Percentiles rank a stretch among this genome's conserved stretches.
Evolutionary conservation across 1,284 basidiomycete species (phyloP).

Genomic region (Lentinula novae-zelandiae): DNA sequence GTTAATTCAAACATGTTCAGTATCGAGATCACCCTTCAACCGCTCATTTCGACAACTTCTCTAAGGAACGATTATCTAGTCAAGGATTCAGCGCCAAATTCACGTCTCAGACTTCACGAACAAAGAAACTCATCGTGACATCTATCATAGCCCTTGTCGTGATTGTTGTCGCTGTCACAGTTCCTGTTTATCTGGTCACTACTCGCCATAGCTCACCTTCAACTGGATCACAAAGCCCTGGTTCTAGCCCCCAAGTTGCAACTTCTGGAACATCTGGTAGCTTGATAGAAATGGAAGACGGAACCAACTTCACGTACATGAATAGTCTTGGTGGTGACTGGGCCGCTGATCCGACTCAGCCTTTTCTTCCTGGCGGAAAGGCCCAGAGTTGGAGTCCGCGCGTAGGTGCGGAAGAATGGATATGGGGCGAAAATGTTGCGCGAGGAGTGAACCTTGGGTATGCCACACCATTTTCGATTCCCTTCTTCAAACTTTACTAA

Average conservation of each 20-base stretch:
- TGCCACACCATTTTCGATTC: slow-evolving; percentile 13
- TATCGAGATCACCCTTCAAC: background rate
- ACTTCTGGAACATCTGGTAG: slow-evolving; percentile 51
- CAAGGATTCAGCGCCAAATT: background rate
- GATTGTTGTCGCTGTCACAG: slow-evolving; percentile 24
- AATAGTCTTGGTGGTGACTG: slow-evolving; percentile 66
- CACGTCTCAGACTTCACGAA: slow-evolving; percentile 1
- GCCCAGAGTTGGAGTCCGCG: slow-evolving; percentile 69
- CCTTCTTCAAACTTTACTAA: background rate
- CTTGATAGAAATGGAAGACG: slow-evolving; percentile 59
- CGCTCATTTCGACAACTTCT: background rate
- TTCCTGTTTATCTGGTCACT: slow-evolving; percentile 24
- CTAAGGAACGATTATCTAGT: background rate
- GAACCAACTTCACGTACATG: slow-evolving; percentile 63
- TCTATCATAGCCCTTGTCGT: slow-evolving; percentile 19
- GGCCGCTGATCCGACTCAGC: slow-evolving; percentile 61
- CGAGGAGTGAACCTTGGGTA: slow-evolving; percentile 45
- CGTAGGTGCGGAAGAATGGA: slow-evolving; percentile 49
- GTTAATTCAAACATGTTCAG: background rate
- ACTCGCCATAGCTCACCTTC: slow-evolving; percentile 18
- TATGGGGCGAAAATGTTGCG: slow-evolving; percentile 36
- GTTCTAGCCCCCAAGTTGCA: slow-evolving; percentile 12
- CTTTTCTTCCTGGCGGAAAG: slow-evolving; percentile 69
- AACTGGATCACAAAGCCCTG: slow-evolving; percentile 12
- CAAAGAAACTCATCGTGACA: slow-evolving; percentile 18